Conservation (phyloP, 2,329 filamentous ascomycete genomes). For the Aspergillaceae sp. region DNA sequence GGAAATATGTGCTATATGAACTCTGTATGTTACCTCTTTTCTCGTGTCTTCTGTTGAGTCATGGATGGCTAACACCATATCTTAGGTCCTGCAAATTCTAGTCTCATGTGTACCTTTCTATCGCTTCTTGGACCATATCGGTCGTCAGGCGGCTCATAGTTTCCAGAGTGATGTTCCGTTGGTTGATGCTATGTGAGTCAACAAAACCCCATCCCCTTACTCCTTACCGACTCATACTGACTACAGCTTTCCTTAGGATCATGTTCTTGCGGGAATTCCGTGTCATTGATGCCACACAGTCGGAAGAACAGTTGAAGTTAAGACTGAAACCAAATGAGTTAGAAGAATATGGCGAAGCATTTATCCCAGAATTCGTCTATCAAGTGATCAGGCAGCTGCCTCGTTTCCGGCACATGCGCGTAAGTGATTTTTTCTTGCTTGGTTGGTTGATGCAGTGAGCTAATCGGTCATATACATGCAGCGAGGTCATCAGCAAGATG, state of each 20-base stretch:
- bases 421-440: conserved; percentile 37
- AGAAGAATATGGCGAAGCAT: conserved; percentile 81
- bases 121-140: conserved; percentile 79
- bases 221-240: conserved; percentile 1
- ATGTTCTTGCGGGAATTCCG: conserved; percentile 93
- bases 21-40: conserved; percentile 58
- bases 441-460: conserved; percentile 11
- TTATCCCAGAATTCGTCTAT: conserved; percentile 92
- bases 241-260: conserved; percentile 51
- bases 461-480: conserved; percentile 24
- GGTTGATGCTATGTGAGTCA: conserved; percentile 78
- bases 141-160: conserved; percentile 73
- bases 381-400: conserved; percentile 80
- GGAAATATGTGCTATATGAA: conserved; percentile 99
- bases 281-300: conserved; percentile 68
- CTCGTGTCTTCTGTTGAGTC: conserved; percentile 18
- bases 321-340: conserved; percentile 73
- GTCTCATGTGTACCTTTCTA: conserved; percentile 93
- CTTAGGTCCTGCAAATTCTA: conserved; percentile 84
- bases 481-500: conserved; percentile 95
- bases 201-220: background rate
- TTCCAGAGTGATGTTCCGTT: conserved; percentile 94
- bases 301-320: conserved; percentile 63
- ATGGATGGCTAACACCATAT: conserved; percentile 13
- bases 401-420: conserved; percentile 85